Evolutionary conservation across 176 grass and related monocot species (phyloP).

Genomic region (Thinopyrum elongatum): DNA sequence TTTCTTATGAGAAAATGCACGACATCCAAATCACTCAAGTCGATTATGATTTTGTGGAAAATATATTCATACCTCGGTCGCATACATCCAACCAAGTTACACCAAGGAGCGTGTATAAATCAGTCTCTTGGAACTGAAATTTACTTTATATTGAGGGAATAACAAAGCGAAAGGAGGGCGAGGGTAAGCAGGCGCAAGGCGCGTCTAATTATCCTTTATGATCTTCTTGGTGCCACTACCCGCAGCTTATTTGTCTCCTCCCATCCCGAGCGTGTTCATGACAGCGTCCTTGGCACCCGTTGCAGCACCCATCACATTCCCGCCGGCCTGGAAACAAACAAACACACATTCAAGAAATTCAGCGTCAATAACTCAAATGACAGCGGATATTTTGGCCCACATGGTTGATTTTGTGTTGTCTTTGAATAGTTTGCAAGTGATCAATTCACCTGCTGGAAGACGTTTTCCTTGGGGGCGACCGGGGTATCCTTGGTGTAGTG

Average conservation of each 20-base stretch:
- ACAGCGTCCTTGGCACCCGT: slow-evolving; percentile 61
- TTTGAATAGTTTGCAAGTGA: not conserved
- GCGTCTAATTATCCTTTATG: not conserved
- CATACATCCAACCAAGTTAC: not conserved
- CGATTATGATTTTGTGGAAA: no score
- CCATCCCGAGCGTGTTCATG: slow-evolving; percentile 59
- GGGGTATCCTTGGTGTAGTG: slow-evolving; percentile 44
- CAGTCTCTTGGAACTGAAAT: not conserved
- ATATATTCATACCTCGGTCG: not conserved
- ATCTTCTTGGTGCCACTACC: not conserved
- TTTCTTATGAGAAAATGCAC: no score
- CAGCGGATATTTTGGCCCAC: not conserved
- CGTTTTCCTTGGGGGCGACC: slow-evolving; percentile 41
- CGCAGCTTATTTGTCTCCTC: slow-evolving; percentile 16
- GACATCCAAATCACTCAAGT: no score
- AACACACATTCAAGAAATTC: not conserved
- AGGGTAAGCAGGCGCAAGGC: not conserved
- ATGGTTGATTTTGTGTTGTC: not conserved
- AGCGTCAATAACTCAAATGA: not conserved
- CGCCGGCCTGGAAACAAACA: slow-evolving; percentile 30
- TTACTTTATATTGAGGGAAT: not conserved
- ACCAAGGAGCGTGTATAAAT: not conserved
- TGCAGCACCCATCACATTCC: slow-evolving; percentile 54
- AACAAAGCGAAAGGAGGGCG: not conserved
- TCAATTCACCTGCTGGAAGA: slow-evolving; percentile 53